phyloP scores from a whole-genome alignment of 2,329 filamentous ascomycete species.

The Exophiala oligosperma region DNA sequence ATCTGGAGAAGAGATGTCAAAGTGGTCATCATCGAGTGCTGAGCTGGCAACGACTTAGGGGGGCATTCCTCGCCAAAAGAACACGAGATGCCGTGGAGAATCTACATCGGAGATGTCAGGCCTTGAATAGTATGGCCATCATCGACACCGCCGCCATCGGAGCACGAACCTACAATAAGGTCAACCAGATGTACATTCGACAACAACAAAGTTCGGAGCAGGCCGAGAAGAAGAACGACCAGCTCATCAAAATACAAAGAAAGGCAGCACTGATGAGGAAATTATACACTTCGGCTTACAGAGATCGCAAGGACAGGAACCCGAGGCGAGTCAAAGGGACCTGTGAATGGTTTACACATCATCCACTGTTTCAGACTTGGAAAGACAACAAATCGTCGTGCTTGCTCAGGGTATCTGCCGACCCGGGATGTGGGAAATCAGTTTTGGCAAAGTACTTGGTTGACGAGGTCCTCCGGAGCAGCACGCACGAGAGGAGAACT shows the following conservation, averaged over 20 bases:
- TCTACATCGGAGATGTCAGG: background rate
- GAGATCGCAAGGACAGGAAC: slow-evolving; percentile 34
- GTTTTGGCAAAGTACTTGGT: slow-evolving; percentile 39
- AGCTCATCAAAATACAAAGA: background rate
- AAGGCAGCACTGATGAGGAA: background rate
- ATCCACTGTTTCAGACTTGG: slow-evolving; percentile 33
- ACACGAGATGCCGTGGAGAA: background rate
- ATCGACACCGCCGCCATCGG: background rate
- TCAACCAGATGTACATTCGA: background rate
- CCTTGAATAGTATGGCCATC: background rate
- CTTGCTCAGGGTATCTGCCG: slow-evolving; percentile 43
- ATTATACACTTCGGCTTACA: background rate
- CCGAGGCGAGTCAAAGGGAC: slow-evolving; percentile 33
- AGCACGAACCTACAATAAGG: background rate
- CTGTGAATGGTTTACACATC: slow-evolving; percentile 37
- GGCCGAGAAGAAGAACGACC: background rate
- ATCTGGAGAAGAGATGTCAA: background rate
- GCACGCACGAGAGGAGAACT: slow-evolving; percentile 7
- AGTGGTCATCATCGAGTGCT: background rate
- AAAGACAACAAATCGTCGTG: slow-evolving; percentile 21
- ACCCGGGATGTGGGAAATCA: slow-evolving; percentile 45
- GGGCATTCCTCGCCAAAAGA: background rate
- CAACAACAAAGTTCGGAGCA: background rate
- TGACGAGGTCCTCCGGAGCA: slow-evolving; percentile 31
- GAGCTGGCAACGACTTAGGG: background rate